phyloP scores from a whole-genome alignment of 2,329 filamentous ascomycete species.

The Chrysoporthe puriensis region DNA sequence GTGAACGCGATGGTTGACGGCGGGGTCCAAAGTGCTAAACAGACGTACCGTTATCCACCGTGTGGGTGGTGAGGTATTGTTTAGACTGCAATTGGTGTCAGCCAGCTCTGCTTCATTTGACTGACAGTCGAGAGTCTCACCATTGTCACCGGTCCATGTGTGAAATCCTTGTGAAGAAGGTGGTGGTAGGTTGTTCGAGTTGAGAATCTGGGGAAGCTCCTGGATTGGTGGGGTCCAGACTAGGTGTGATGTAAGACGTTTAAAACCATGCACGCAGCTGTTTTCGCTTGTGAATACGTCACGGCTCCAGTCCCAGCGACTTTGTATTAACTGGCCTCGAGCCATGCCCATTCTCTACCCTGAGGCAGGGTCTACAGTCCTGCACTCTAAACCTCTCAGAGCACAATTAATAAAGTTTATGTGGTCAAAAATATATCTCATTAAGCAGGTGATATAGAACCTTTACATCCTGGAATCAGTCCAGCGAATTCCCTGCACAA shows the following conservation, averaged over 20 bases:
- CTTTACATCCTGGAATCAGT: neutral
- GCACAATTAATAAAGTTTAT: neutral
- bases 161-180: conserved; percentile 28
- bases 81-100: conserved; percentile 71
- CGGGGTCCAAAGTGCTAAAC: conserved; percentile 33
- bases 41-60: conserved; percentile 77
- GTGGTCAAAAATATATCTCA: neutral
- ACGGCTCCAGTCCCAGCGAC: neutral
- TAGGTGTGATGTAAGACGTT: conserved; percentile 24
- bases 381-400: neutral
- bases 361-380: neutral
- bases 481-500: neutral
- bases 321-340: neutral
- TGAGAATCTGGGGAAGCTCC: conserved; percentile 19
- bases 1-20: conserved; percentile 32
- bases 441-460: neutral
- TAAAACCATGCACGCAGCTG: neutral
- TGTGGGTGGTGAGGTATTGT: conserved; percentile 94
- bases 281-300: neutral
- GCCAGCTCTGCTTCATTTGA: conserved; percentile 2
- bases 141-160: conserved; percentile 46
- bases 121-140: conserved; percentile 33
- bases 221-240: conserved; percentile 17
- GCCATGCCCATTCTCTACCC: neutral
- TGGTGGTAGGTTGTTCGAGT: conserved; percentile 31